Conservation (phyloP, 1,284 basidiomycete genomes). For the Irpex sp. region DNA sequence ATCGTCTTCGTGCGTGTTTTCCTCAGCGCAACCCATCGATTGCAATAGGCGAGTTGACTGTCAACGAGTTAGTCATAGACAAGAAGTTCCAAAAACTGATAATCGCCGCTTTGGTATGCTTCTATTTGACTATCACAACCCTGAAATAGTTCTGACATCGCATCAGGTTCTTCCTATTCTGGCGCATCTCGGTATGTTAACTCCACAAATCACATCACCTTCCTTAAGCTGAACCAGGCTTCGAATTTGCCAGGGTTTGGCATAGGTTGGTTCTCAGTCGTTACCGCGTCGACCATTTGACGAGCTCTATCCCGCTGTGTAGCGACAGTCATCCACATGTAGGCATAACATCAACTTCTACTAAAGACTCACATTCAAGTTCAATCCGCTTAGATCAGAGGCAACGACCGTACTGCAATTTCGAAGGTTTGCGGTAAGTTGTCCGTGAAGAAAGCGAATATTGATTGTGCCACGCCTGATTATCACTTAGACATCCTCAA, state of each 20-base stretch:
- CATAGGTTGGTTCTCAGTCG: background rate
- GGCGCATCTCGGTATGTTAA: background rate
- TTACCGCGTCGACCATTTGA: background rate
- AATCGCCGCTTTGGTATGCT: background rate
- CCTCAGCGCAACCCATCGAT: no score
- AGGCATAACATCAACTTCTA: background rate
- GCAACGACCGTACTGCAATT: no score
- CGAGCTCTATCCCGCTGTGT: background rate
- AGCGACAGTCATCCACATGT: background rate
- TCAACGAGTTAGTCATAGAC: background rate
- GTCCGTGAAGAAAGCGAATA: no score
- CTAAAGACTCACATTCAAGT: no score
- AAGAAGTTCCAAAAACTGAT: background rate
- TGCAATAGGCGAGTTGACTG: background rate
- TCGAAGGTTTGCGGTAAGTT: no score
- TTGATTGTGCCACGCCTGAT: no score
- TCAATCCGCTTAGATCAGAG: no score
- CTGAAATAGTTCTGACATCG: background rate
- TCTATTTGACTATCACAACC: background rate
- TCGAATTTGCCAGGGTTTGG: background rate
- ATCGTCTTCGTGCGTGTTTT: no score
- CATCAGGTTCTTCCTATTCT: background rate
- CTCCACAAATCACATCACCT: no score
- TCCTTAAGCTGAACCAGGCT: background rate
- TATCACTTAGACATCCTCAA: background rate